These are phyloP conservation scores for Mimosa pudica DNA, from an alignment of 306 rosid genomes.

Conservation along the genomic window DNA sequence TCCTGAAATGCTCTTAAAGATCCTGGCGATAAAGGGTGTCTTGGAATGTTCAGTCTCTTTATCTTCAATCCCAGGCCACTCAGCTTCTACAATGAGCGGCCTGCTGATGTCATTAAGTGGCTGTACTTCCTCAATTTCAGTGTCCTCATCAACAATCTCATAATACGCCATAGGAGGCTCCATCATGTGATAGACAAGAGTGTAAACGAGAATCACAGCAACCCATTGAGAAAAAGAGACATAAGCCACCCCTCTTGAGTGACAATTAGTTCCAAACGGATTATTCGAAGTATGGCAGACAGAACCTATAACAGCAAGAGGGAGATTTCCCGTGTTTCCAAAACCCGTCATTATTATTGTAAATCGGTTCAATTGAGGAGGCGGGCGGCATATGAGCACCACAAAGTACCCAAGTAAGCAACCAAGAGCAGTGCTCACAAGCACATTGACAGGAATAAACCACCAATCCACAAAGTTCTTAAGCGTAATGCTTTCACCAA, in stretches of 20 bases:
- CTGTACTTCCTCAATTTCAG: constrained; percentile 44
- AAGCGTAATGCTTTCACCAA: constrained; percentile 71
- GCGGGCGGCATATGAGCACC: constrained; percentile 75
- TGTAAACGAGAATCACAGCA: constrained; percentile 82
- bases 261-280: constrained; percentile 79
- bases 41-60: constrained; percentile 86
- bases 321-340: constrained; percentile 92
- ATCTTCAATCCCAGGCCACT: constrained; percentile 96
- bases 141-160: constrained; percentile 70
- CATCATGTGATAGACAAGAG: constrained; percentile 95
- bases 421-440: constrained; percentile 71
- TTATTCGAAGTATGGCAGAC: constrained; percentile 68
- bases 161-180: constrained; percentile 82
- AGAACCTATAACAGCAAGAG: constrained; percentile 76
- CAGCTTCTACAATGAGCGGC: constrained; percentile 90
- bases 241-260: constrained; percentile 82
- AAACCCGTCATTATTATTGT: constrained; percentile 84
- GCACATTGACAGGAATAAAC: constrained; percentile 84
- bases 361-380: constrained; percentile 64
- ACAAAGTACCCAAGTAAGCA: constrained; percentile 68
- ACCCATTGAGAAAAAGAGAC: constrained; percentile 90
- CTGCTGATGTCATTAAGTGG: constrained; percentile 56
- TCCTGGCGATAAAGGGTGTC: constrained; percentile 72
- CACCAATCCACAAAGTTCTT: constrained; percentile 67
- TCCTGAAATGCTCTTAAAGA: constrained; percentile 58